A percentile compares a stretch with the other conserved stretches of the same genome.
phyloP scores from a whole-genome alignment of 2,329 filamentous ascomycete species.

The Chaetomiaceae sp. region DNA sequence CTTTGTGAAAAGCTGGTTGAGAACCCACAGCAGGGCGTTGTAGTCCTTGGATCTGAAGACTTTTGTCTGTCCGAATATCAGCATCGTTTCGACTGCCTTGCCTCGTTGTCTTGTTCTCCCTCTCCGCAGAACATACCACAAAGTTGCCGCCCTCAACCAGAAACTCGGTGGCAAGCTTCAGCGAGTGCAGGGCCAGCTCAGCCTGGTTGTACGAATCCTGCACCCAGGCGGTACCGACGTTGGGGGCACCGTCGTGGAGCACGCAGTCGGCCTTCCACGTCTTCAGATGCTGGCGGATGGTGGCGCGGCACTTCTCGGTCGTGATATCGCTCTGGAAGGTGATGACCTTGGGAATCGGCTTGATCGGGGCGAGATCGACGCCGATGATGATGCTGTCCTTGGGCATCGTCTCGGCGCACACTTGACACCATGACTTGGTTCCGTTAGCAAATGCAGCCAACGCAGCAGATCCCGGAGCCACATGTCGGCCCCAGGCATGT shows the following conservation, averaged over 20 bases:
- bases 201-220: conserved; percentile 98
- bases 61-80: conserved; percentile 55
- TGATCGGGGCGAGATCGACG: conserved; percentile 92
- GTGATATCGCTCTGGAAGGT: conserved; percentile 98
- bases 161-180: conserved; percentile 95
- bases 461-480: too few species aligned
- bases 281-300: conserved; percentile 83
- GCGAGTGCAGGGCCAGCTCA: conserved; percentile 80
- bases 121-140: conserved; percentile 42
- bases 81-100: neutral
- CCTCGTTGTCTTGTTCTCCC: too few species aligned
- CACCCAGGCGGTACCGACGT: conserved; percentile 96
- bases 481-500: too few species aligned
- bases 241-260: conserved; percentile 93
- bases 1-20: conserved; percentile 92
- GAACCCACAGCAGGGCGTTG: conserved; percentile 92
- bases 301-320: conserved; percentile 89
- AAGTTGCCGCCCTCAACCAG: conserved; percentile 84
- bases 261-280: conserved; percentile 96
- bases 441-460: conserved; percentile 25
- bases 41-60: conserved; percentile 97
- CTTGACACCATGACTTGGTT: conserved; percentile 83
- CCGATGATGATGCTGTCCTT: conserved; percentile 84
- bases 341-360: conserved; percentile 88
- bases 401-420: conserved; percentile 93